phyloP scores from a whole-genome alignment of 257 asterid genomes.

The Solanum chmielewskii region DNA sequence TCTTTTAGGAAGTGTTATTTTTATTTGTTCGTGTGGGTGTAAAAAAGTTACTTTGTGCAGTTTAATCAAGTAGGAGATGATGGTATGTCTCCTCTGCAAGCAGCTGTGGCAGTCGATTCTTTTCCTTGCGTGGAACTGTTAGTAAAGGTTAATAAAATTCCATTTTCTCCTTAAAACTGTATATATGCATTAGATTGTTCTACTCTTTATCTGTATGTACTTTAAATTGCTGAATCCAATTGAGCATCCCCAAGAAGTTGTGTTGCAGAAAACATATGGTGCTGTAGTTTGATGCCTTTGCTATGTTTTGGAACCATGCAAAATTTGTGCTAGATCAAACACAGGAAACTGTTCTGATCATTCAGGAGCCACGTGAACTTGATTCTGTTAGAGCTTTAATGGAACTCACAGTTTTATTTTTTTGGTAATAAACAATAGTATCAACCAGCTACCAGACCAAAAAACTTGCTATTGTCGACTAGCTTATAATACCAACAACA shows the following conservation, averaged over 20 bases:
- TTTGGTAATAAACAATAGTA: too few relatives aligned
- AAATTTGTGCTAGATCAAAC: background rate
- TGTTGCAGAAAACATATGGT: background rate
- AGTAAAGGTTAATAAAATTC: slow-evolving; percentile 43
- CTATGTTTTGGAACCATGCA: background rate
- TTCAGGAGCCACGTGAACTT: background rate
- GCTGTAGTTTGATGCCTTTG: background rate
- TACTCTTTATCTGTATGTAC: background rate
- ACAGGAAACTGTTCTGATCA: background rate
- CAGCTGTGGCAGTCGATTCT: slow-evolving; percentile 94
- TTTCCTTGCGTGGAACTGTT: slow-evolving; percentile 60
- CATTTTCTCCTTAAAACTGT: background rate
- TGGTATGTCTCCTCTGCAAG: slow-evolving; percentile 50
- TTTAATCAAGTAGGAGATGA: slow-evolving; percentile 80
- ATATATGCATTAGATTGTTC: background rate
- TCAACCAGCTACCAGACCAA: background rate
- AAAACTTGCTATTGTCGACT: background rate
- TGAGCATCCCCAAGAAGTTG: background rate
- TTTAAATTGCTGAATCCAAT: background rate
- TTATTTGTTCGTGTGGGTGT: background rate
- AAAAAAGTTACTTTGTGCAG: slow-evolving; percentile 34
- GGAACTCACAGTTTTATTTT: background rate
- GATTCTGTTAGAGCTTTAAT: background rate
- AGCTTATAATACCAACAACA: background rate
- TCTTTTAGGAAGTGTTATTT: background rate